Base-by-base conservation (phyloP, 768 basidiomycete genomes). In the Boletus reticuloceps region DNA sequence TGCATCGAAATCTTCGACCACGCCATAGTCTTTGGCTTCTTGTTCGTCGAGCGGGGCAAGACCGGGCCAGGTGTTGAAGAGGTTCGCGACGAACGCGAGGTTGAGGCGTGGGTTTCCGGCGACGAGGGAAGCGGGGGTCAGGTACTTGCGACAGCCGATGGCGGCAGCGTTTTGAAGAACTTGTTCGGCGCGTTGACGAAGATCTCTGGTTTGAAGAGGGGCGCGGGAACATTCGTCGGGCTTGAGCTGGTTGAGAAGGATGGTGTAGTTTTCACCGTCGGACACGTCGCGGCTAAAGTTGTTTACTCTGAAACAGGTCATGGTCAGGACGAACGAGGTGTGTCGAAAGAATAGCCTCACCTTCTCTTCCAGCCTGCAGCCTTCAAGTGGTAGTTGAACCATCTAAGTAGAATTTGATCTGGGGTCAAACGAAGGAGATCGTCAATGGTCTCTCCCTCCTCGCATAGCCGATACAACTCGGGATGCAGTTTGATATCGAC, bases 321-420 rank as follows among this genome's bases (percentile, higher is more conserved):
- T 19, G 13, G 45, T 64, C 20, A 66, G 58, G 31, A 11, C 5
- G 40, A 37, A 5, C 8, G 16, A 22, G n/a, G 16, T 9, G 17
- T 6, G 11, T 12, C 32, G 27, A 1, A 17, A 22, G 29, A 13
- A 29, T 2, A 10, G 46, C 25, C 69, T 34, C 60, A 94, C 94
- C 86, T 83, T 68, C 91, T 78, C 51, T 89, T 81, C 89, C 93
- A 96, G 2, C 89, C 89, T 25, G 96, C 97, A 10, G 91, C 90
- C 69, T 97, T 98, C 60, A 99, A 78, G 72, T 99, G 97, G 70
- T 89, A 99, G 72, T 99, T 98, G 77, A 99, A 98, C 97, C 97
- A 99, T 42, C 97, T 79, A n/a, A 99, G 72, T 20, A 99, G 75
- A 61, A 99, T 96, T 74, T 98, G 97, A 71, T 99, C 97, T 5